phyloP scores from a whole-genome alignment of 345 rosid species.

The Sisymbrium altissimum region DNA sequence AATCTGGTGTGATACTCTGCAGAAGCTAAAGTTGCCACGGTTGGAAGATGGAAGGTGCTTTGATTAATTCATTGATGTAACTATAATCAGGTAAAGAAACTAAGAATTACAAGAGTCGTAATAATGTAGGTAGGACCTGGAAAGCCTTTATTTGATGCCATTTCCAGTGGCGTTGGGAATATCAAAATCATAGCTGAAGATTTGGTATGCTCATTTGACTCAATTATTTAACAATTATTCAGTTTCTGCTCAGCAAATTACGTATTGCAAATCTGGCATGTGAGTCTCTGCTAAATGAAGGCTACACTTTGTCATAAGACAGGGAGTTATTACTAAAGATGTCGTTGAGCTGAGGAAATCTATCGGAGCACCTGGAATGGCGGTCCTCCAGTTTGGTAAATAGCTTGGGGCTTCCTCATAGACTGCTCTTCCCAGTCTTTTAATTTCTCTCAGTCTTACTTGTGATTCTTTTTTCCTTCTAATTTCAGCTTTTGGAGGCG shows the following conservation, averaged over 20 bases:
- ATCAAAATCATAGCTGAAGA: constrained; percentile 89
- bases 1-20: constrained; percentile 30
- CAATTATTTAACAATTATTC: not conserved
- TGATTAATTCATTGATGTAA: constrained; percentile 9
- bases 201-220: constrained; percentile 55
- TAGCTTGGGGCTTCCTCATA: not conserved
- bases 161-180: constrained; percentile 62
- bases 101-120: constrained; percentile 27
- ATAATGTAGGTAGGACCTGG: constrained; percentile 92
- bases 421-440: not conserved
- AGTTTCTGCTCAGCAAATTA: not conserved
- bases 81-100: constrained; percentile 15
- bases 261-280: not conserved
- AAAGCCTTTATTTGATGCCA: constrained; percentile 79
- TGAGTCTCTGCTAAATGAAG: constrained; percentile 5
- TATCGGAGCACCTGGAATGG: constrained; percentile 99
- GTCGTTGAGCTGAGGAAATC: constrained; percentile 79
- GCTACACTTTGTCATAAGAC: constrained; percentile 8
- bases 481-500: constrained; percentile 73
- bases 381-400: constrained; percentile 95
- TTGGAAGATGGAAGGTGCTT: constrained; percentile 85
- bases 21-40: constrained; percentile 81
- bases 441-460: not conserved
- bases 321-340: constrained; percentile 97
- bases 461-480: too few relatives aligned